phyloP scores from a whole-genome alignment of 768 basidiomycete genomes.

The Hygrophoropsis aurantiaca region DNA sequence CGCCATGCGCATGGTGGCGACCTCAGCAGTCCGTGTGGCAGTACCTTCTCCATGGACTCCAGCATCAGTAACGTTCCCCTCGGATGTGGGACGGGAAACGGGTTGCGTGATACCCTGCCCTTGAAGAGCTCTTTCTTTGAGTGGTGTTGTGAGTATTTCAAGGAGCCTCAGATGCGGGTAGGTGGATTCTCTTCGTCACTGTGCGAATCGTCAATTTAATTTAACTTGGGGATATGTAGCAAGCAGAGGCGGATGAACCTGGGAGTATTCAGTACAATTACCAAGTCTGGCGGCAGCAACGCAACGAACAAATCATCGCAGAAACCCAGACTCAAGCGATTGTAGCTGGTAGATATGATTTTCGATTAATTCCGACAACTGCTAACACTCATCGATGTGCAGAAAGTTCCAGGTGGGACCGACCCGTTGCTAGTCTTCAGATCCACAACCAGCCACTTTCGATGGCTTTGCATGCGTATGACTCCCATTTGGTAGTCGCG shows the following conservation, averaged over 20 bases:
- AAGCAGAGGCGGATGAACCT: slow-evolving; percentile 94
- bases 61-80: slow-evolving; percentile 65
- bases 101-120: slow-evolving; percentile 83
- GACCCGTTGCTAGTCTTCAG: slow-evolving; percentile 65
- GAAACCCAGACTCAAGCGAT: slow-evolving; percentile 70
- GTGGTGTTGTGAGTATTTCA: slow-evolving; percentile 97
- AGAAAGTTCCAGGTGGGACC: slow-evolving; percentile 74
- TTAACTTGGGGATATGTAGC: slow-evolving; percentile 47
- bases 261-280: slow-evolving; percentile 93
- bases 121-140: slow-evolving; percentile 92
- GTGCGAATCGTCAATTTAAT: no score
- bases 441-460: slow-evolving; percentile 62
- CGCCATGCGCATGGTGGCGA: slow-evolving; percentile 42
- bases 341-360: slow-evolving; percentile 61
- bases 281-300: slow-evolving; percentile 90
- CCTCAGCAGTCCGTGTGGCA: slow-evolving; percentile 68
- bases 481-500: slow-evolving; percentile 82
- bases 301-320: slow-evolving; percentile 77
- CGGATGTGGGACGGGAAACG: slow-evolving; percentile 76
- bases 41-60: slow-evolving; percentile 77
- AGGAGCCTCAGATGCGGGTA: slow-evolving; percentile 98
- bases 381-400: slow-evolving; percentile 5
- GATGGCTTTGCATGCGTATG: slow-evolving; percentile 90
- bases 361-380: neutral
- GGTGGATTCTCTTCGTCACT: slow-evolving; percentile 21